Conservation (phyloP, 306 rosid species). For the Ammopiptanthus mongolicus region DNA sequence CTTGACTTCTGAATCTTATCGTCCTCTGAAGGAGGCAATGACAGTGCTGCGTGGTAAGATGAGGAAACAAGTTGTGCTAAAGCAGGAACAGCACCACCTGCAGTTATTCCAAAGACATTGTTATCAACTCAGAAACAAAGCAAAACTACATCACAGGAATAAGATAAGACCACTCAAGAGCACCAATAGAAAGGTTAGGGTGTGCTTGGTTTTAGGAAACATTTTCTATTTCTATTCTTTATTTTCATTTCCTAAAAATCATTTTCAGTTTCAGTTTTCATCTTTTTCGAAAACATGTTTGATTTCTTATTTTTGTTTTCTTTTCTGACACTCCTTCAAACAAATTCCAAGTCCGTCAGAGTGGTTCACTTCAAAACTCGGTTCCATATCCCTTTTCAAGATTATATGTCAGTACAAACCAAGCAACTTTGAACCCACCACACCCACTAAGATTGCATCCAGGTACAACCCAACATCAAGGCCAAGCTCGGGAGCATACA, state of each 20-base stretch:
- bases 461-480: slow-evolving; percentile 50
- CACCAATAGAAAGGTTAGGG: neutral
- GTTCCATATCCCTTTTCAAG: slow-evolving; percentile 64
- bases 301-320: too few relatives aligned
- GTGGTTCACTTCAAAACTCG: slow-evolving; percentile 71
- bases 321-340: slow-evolving; percentile 77
- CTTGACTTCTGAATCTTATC: slow-evolving; percentile 65
- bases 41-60: slow-evolving; percentile 57
- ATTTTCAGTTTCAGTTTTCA: too few relatives aligned
- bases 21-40: slow-evolving; percentile 56
- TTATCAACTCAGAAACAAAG: neutral
- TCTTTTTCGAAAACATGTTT: too few relatives aligned
- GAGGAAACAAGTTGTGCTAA: slow-evolving; percentile 79
- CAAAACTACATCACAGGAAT: neutral
- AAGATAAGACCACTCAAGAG: neutral
- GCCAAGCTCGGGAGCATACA: slow-evolving; percentile 75
- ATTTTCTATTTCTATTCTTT: too few relatives aligned
- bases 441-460: slow-evolving; percentile 59
- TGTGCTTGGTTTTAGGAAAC: too few relatives aligned
- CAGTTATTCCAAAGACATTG: slow-evolving; percentile 1
- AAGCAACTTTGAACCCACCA: slow-evolving; percentile 68
- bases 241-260: too few relatives aligned
- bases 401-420: slow-evolving; percentile 58
- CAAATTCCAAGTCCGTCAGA: slow-evolving; percentile 92
- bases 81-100: slow-evolving; percentile 89